Percentiles rank a stretch among this genome's conserved stretches.
phyloP scores from a whole-genome alignment of 306 rosid genomes.

The Lathyrus sativus region DNA sequence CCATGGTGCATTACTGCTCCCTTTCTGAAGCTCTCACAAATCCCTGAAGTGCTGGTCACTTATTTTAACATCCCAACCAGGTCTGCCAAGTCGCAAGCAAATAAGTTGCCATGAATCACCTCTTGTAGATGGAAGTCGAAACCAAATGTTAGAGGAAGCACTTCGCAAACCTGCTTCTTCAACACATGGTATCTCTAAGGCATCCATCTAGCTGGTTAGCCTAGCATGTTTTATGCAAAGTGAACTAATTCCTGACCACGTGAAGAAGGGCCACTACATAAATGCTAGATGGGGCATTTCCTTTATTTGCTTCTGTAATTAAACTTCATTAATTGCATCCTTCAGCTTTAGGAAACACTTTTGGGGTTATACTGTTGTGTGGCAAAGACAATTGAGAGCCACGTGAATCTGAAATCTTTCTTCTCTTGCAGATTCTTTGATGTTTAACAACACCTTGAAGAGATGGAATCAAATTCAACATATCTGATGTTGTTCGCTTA shows the following conservation, averaged over 20 bases:
- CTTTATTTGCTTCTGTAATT: slow-evolving; percentile 84
- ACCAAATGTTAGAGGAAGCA: slow-evolving; percentile 93
- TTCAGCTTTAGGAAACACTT: slow-evolving; percentile 57
- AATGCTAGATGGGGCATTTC: slow-evolving; percentile 80
- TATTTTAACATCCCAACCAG: slow-evolving; percentile 99
- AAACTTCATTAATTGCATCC: slow-evolving; percentile 72
- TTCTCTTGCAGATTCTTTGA: slow-evolving; percentile 59
- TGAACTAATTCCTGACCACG: slow-evolving; percentile 84
- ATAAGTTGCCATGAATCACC: slow-evolving; percentile 93
- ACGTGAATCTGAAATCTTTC: slow-evolving; percentile 58
- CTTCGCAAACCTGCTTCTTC: slow-evolving; percentile 89
- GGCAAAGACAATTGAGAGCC: slow-evolving; percentile 50
- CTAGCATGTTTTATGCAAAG: slow-evolving; percentile 93
- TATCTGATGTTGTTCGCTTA: slow-evolving; percentile 76
- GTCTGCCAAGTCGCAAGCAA: slow-evolving; percentile 93
- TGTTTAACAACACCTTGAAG: slow-evolving; percentile 61
- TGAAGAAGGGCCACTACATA: slow-evolving; percentile 90
- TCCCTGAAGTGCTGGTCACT: too few species aligned
- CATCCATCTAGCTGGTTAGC: slow-evolving; percentile 94
- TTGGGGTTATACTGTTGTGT: slow-evolving; percentile 50
- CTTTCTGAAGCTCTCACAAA: too few species aligned
- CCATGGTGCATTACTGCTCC: too few species aligned
- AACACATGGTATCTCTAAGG: slow-evolving; percentile 81
- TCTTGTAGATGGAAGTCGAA: slow-evolving; percentile 83
- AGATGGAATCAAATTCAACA: slow-evolving; percentile 82